Evolutionary conservation across 805 yeast species (phyloP), one percentile per base, ranked within the genome.

Genomic region (Yueomyces sp.): DNA sequence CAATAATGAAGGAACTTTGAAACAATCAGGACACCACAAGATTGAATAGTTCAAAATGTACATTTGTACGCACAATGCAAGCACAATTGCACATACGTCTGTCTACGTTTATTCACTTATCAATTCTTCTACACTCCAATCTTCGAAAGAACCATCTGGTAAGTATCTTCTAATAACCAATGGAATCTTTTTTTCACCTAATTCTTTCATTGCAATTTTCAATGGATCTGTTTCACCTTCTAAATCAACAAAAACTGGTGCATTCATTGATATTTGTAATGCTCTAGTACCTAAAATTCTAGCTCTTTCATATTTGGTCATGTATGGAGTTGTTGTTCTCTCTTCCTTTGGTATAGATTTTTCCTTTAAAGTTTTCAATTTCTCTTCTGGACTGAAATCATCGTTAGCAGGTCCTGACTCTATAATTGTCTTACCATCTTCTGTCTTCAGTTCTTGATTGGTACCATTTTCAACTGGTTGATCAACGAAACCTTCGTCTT

Each of bases 191-290:
- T 85, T 79, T 64, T 92, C 97, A 1, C 94, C 77, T 49, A 92
- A 74, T 65, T 92, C 99, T 65, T 94, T 92, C 85, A 86, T 82
- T 47, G 99, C 96, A 49, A 92, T 92, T 64, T 88, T 96, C 59
- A 92, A 70, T 11, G 99, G 98, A 63, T 92, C 99, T 2, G 98
- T 94, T 64, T 94, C 99, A 59, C 98, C 98, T 67, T 92, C 99
- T 46, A 92, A 77, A 59, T 94, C 98, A 38, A 92, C 98, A 59
- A 92, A 74, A 3, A 92, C 97, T 2, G 98, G 98, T 1, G 99
- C 98, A 60, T 92, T 92, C 85, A 92, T 84, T 29, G 96, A 86
- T 55, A 92, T 90, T 65, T 92, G 99, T 51, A 92, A 69, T 2
- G 99, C 98, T 56, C 99, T 76, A 8, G 99, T 92, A 29, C 99